phyloP scores from a whole-genome alignment of 192 early-diverging fungal species.

The Entomortierella parvispora region DNA sequence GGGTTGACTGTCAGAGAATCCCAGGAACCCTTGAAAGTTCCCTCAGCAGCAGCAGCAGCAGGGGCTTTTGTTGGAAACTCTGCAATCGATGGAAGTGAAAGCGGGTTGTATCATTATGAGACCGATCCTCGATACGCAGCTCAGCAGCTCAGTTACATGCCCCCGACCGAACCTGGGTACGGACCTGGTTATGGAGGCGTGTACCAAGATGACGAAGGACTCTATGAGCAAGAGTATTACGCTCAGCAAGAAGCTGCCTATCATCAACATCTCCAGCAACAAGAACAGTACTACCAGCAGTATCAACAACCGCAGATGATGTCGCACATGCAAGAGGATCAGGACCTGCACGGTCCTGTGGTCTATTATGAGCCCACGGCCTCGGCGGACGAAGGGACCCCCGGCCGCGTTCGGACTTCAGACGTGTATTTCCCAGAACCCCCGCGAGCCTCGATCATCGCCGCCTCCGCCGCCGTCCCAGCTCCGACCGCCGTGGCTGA shows the following conservation, averaged over 20 bases:
- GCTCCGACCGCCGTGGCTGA: background rate
- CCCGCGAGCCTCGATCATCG: background rate
- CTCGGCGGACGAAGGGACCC: too few species aligned
- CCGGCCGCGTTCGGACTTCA: background rate
- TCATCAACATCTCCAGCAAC: slow-evolving; percentile 6
- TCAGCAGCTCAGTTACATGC: background rate
- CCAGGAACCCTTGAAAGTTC: slow-evolving; percentile 6
- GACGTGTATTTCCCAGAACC: background rate
- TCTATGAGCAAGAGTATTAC: background rate
- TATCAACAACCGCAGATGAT: slow-evolving; percentile 20
- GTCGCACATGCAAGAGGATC: slow-evolving; percentile 2
- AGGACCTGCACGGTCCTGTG: slow-evolving; percentile 7
- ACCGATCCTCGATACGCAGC: background rate
- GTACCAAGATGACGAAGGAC: too few species aligned
- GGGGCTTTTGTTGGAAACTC: background rate
- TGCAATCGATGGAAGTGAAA: background rate
- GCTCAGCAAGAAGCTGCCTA: background rate
- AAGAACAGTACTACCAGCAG: slow-evolving; percentile 4
- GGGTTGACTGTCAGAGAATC: slow-evolving; percentile 7
- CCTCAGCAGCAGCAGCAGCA: background rate
- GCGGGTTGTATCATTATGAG: background rate
- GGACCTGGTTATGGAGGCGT: background rate
- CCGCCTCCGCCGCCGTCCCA: background rate
- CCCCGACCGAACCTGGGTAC: slow-evolving; percentile 1
- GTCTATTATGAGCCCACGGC: slow-evolving; percentile 28